Percentiles rank a stretch among this genome's conserved stretches.
Conservation (phyloP, 768 basidiomycete species). For the Lanmaoa pseudosensibilis region DNA sequence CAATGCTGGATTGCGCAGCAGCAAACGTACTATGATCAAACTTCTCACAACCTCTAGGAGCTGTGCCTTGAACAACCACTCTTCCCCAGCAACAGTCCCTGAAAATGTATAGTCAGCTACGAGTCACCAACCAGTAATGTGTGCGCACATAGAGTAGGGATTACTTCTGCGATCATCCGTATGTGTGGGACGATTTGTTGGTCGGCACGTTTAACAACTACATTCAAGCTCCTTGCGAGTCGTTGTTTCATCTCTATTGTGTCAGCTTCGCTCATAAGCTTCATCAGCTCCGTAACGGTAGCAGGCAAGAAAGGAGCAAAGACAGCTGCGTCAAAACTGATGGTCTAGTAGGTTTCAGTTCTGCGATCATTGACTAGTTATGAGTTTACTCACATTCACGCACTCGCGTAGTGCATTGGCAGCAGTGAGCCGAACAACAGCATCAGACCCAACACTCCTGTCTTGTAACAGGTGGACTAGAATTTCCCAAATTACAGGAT, state of each 20-base stretch:
- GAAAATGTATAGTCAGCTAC: constrained; percentile 12
- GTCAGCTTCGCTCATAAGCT: constrained; percentile 69
- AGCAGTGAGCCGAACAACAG: constrained; percentile 85
- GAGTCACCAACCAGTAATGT: neutral
- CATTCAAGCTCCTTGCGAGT: constrained; percentile 67
- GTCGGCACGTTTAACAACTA: constrained; percentile 56
- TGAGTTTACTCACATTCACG: constrained; percentile 66
- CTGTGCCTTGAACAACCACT: constrained; percentile 70
- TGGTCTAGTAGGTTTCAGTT: constrained; percentile 43
- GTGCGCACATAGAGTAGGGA: constrained; percentile 70
- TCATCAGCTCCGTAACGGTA: constrained; percentile 64
- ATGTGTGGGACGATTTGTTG: constrained; percentile 69
- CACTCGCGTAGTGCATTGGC: constrained; percentile 78
- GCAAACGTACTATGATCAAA: constrained; percentile 56
- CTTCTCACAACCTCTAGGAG: constrained; percentile 70
- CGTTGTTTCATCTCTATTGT: constrained; percentile 75
- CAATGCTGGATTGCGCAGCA: neutral
- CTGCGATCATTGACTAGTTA: neutral
- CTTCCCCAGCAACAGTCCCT: constrained; percentile 71
- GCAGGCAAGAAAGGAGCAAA: constrained; percentile 71
- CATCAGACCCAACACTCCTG: constrained; percentile 68
- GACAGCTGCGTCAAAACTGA: constrained; percentile 57
- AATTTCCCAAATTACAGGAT: constrained; percentile 75
- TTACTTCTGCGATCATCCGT: constrained; percentile 55
- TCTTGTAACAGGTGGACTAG: constrained; percentile 75